Conservation (phyloP, 148 eudicot species). For the Camellia sinensis region DNA sequence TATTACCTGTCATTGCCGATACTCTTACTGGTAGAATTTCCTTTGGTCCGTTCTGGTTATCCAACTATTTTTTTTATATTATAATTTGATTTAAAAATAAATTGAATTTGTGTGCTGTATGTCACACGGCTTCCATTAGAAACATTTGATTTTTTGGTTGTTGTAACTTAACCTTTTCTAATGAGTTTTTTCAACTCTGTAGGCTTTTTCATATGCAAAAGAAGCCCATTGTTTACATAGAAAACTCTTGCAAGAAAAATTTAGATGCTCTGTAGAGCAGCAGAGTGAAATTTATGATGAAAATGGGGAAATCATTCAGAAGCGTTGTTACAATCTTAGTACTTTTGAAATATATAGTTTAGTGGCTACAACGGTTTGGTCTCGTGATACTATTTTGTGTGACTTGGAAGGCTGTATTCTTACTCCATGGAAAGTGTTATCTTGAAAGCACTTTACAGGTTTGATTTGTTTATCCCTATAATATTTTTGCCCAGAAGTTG, state of each 20-base stretch:
- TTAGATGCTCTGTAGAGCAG: slow-evolving; percentile 48
- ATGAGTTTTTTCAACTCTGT: slow-evolving; percentile 11
- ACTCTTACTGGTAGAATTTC: too few relatives aligned
- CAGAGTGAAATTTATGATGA: slow-evolving; percentile 35
- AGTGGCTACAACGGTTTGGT: slow-evolving; percentile 51
- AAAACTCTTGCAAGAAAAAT: slow-evolving; percentile 65
- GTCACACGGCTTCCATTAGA: too few relatives aligned
- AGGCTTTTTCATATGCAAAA: slow-evolving; percentile 85
- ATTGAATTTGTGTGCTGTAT: too few relatives aligned
- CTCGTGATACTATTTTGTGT: slow-evolving; percentile 17
- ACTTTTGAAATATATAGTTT: slow-evolving; percentile 38
- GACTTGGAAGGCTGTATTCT: slow-evolving; percentile 51
- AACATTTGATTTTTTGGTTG: too few relatives aligned
- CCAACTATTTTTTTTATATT: too few relatives aligned
- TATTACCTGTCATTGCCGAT: too few relatives aligned
- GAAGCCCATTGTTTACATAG: slow-evolving; percentile 71
- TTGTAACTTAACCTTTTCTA: too few relatives aligned
- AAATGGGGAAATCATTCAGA: slow-evolving; percentile 35
- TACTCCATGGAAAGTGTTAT: slow-evolving; percentile 93
- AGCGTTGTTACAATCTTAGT: slow-evolving; percentile 37
- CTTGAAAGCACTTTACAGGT: slow-evolving; percentile 97
- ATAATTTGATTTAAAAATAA: too few relatives aligned
- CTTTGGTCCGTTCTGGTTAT: too few relatives aligned
- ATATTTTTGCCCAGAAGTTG: not conserved
- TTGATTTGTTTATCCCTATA: slow-evolving; percentile 12